Evolutionary conservation across 1,139 yeast species (phyloP).

Genomic region (Sugiyamaella sp.): DNA sequence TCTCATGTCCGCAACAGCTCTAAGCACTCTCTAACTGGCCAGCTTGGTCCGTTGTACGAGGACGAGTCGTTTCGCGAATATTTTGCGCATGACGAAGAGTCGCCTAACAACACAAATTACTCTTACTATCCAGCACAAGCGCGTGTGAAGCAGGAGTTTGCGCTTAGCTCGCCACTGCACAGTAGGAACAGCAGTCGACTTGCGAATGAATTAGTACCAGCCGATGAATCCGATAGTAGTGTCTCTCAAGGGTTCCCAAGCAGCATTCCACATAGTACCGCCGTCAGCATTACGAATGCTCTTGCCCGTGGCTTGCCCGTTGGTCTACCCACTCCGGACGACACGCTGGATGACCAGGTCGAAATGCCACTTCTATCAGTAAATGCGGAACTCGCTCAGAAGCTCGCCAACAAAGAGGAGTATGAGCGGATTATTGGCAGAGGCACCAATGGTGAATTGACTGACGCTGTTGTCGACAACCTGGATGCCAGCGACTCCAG

Average conservation of each 20-base stretch:
- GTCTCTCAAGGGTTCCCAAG: not conserved
- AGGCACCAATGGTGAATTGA: not conserved
- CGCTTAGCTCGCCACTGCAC: conserved; percentile 18
- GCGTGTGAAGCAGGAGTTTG: not conserved
- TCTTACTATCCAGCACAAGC: not conserved
- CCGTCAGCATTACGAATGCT: no score
- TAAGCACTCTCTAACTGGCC: not conserved
- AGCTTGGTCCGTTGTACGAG: conserved; percentile 16
- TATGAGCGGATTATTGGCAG: no score
- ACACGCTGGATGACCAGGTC: conserved; percentile 10
- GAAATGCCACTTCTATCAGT: no score
- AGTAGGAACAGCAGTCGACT: conserved; percentile 17
- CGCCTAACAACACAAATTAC: not conserved
- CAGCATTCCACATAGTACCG: no score
- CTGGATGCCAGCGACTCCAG: not conserved
- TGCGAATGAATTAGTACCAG: not conserved
- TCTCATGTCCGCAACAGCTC: conserved; percentile 10
- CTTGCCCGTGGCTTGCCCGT: no score
- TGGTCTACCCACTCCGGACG: conserved; percentile 2
- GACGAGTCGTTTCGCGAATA: conserved; percentile 13
- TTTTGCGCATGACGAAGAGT: conserved; percentile 2
- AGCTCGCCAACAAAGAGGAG: no score
- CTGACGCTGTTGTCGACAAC: not conserved
- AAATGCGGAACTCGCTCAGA: not conserved
- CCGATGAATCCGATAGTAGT: not conserved